Base-by-base conservation (phyloP, 176 grass and related monocot genomes). In the Calamus simplicifolius region DNA sequence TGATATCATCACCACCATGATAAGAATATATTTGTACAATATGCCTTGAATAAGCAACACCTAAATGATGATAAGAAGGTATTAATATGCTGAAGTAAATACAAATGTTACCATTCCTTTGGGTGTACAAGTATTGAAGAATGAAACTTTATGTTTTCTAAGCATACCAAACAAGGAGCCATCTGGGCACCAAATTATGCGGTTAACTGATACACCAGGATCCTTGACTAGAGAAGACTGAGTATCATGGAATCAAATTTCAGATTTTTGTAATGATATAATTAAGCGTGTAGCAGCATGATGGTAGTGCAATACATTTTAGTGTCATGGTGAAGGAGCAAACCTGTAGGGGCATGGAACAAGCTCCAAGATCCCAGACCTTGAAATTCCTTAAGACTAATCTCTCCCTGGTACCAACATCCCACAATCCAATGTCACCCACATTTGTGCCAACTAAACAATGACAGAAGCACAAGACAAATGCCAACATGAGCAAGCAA, bases 41-140 rank as follows among this genome's bases (percentile, higher is more conserved):
- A 77, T 98, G 93, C 63, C 80, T 92, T 52, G 93, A 98, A 83
- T 92, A 98, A 73, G 93, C 93, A 66, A 98, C 93, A 81, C 93
- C 93, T 98, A 58, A 64, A 59, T 56, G 52, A 60, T 48, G 69
- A 31, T 18, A 14, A 61, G 5, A 63, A 3, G 51, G 62, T 50
- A 38, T 66, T 19, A 77, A 59, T 64, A 74, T 70, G 68, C 35
- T 10, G 13, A 43, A 43, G 35, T 43, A 7, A 13, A 7, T 13
- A 43, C 12, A 10, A 43, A 13, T 43, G 35, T 43, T 13, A 43
- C 7, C 35, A 43, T 43, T 7, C 35, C 12, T 43, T 43, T 43
- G 35, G 35, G 35, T 59, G 19, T 65, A 16, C 56, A 50, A 66
- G n/a, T 61, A 23, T 64, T 68, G 50, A 14, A 71, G 18, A 74